Percentiles rank a stretch among this genome's conserved stretches.
Conservation (phyloP, 2,329 filamentous ascomycete genomes). For the Clarireedia monteithiana region DNA sequence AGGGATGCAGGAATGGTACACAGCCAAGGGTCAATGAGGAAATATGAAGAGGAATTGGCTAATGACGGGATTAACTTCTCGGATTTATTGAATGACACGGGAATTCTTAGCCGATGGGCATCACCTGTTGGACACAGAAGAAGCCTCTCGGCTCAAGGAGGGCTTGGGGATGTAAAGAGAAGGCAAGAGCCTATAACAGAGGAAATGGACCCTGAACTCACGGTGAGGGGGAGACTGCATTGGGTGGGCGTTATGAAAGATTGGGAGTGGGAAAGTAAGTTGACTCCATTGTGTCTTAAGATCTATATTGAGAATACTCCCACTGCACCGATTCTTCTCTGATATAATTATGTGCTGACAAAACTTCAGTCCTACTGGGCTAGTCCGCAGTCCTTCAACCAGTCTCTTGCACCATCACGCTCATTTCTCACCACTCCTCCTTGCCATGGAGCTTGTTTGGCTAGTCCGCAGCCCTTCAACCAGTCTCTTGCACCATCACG, state of each 20-base stretch:
- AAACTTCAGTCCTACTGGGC: conserved; percentile 4
- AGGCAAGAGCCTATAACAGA: conserved; percentile 26
- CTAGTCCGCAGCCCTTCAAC: neutral
- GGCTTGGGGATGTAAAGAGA: conserved; percentile 11
- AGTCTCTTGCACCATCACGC: no score
- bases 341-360: neutral
- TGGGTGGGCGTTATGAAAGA: conserved; percentile 67
- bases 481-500: neutral
- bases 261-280: conserved; percentile 64
- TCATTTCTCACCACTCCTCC: no score
- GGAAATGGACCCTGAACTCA: conserved; percentile 49
- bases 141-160: conserved; percentile 11
- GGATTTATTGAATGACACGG: conserved; percentile 28
- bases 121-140: conserved; percentile 1
- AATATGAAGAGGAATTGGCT: conserved; percentile 26
- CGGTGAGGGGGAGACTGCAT: conserved; percentile 57
- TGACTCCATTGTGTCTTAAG: neutral
- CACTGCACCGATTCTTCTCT: neutral
- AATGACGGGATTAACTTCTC: conserved; percentile 23
- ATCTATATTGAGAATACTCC: no score
- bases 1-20: conserved; percentile 3
- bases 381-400: conserved; percentile 1
- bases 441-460: no score
- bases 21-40: conserved; percentile 18
- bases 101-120: neutral